These are phyloP conservation scores for Trichomonas vaginalis DNA, from an alignment of 208 protist genomes.

Conservation along the genomic window DNA sequence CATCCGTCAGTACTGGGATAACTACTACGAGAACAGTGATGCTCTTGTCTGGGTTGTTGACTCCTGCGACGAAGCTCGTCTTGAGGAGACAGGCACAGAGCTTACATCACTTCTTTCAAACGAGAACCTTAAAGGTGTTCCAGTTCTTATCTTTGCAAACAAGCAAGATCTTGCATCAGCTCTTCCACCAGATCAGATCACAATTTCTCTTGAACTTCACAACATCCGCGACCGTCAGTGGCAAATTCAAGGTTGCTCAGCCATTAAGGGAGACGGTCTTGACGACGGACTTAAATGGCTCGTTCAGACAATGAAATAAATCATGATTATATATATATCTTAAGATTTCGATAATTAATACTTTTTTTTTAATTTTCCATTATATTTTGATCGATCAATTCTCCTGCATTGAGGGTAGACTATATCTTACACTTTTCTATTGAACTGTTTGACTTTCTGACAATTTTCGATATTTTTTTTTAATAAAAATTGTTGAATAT, in stretches of 20 bases:
- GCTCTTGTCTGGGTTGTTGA: slow-evolving; percentile 41
- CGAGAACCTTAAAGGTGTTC: slow-evolving; percentile 66
- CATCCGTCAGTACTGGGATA: slow-evolving; percentile 79
- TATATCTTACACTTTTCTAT: no score
- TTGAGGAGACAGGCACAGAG: slow-evolving; percentile 65
- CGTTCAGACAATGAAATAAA: slow-evolving; percentile 20
- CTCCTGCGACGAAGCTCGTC: slow-evolving; percentile 48
- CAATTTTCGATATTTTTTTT: no score
- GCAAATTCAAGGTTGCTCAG: slow-evolving; percentile 24
- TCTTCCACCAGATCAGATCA: slow-evolving; percentile 31
- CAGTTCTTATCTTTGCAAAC: slow-evolving; percentile 81
- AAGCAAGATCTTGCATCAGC: slow-evolving; percentile 78
- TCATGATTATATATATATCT: no score
- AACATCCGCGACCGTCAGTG: slow-evolving; percentile 19
- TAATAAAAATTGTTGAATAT: no score
- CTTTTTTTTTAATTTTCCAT: no score
- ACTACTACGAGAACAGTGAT: slow-evolving; percentile 79
- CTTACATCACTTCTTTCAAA: slow-evolving; percentile 65
- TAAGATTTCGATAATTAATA: no score
- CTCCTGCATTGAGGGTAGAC: no score
- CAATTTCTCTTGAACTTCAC: slow-evolving; percentile 19
- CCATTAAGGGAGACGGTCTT: slow-evolving; percentile 26
- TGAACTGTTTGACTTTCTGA: no score
- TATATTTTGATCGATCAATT: no score
- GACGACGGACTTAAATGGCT: slow-evolving; percentile 27